Evolutionary conservation across 352 stramenopile species (phyloP).

Genomic region (Peronosclerospora sorghi): DNA sequence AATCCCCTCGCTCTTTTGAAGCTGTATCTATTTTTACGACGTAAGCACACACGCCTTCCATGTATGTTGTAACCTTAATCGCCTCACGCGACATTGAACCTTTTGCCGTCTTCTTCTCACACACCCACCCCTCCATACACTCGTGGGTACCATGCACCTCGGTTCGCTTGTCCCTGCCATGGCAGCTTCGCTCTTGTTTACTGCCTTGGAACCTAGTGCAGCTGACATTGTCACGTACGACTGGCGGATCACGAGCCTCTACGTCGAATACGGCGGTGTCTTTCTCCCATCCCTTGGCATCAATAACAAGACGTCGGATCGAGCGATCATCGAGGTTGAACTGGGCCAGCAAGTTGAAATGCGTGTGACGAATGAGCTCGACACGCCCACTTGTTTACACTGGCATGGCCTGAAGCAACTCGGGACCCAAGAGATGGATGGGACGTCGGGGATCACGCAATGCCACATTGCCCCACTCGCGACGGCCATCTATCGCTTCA

Average conservation of each 20-base stretch:
- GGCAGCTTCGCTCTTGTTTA: slow-evolving; percentile 1
- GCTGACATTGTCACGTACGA: slow-evolving; percentile 19
- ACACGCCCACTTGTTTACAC: slow-evolving; percentile 19
- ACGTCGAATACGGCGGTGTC: slow-evolving; percentile 9
- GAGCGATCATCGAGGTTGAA: slow-evolving; percentile 11
- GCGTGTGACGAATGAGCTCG: slow-evolving; percentile 15
- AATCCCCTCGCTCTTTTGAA: too few species aligned
- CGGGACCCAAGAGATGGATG: slow-evolving; percentile 28
- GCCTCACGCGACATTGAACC: neutral
- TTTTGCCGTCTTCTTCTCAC: neutral
- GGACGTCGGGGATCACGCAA: slow-evolving; percentile 24
- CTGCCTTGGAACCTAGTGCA: neutral
- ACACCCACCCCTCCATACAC: neutral
- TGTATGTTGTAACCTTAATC: too few species aligned
- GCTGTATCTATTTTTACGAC: too few species aligned
- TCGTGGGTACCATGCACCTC: slow-evolving; percentile 6
- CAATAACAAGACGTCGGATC: slow-evolving; percentile 13
- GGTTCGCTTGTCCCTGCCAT: neutral
- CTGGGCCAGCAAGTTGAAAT: slow-evolving; percentile 20
- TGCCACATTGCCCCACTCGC: slow-evolving; percentile 18
- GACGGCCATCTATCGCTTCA: slow-evolving; percentile 19
- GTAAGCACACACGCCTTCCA: too few species aligned
- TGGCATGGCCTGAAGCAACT: slow-evolving; percentile 30
- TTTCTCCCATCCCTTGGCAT: slow-evolving; percentile 14
- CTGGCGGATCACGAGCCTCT: slow-evolving; percentile 17